phyloP scores from a whole-genome alignment of 805 yeast genomes.

The Middelhovenomyces tepae region DNA sequence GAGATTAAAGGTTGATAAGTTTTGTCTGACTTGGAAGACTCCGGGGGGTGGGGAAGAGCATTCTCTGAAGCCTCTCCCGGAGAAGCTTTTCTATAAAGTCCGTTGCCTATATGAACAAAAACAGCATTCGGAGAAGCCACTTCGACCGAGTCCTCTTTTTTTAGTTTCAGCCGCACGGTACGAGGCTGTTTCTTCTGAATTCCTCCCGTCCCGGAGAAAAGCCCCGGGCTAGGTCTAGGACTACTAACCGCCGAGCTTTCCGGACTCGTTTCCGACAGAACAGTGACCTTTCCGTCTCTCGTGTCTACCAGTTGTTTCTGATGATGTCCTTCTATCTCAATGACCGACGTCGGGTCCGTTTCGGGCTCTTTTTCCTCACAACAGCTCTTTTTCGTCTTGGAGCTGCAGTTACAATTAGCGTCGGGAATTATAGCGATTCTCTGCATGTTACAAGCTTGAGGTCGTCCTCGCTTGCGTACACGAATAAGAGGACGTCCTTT shows the following conservation, averaged over 20 bases:
- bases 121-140: constrained; percentile 14
- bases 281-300: constrained; percentile 15
- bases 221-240: neutral
- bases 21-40: no score
- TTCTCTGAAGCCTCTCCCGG: constrained; percentile 7
- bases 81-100: constrained; percentile 22
- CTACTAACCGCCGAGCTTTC: neutral
- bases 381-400: neutral
- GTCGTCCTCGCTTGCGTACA: constrained; percentile 87
- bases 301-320: constrained; percentile 19
- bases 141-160: constrained; percentile 27
- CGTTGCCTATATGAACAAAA: constrained; percentile 28
- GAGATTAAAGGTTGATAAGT: no score
- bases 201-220: constrained; percentile 6
- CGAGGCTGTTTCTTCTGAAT: constrained; percentile 3
- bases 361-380: neutral
- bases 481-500: constrained; percentile 70
- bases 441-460: constrained; percentile 49
- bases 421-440: constrained; percentile 39
- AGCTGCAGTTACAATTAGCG: neutral
- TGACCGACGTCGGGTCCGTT: constrained; percentile 10
- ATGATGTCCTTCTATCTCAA: constrained; percentile 15
- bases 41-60: constrained; percentile 2
- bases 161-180: constrained; percentile 8
- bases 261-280: constrained; percentile 9